Conservation (phyloP, 148 eudicot genomes). For the Vaccinium darrowii region DNA sequence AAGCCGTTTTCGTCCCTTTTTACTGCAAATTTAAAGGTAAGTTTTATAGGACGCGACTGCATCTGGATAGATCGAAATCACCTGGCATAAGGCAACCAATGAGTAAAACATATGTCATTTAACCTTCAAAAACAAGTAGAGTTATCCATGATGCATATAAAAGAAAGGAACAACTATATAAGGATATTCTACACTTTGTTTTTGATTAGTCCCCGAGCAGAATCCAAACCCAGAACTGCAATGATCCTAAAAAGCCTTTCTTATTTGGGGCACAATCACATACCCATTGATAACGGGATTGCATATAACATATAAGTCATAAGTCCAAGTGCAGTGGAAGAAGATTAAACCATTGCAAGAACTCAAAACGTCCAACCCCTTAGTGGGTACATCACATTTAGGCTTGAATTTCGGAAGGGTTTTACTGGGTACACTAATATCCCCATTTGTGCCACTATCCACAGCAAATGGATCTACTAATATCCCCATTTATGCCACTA, state of each 20-base stretch:
- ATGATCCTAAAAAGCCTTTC: conserved; percentile 9
- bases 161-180: neutral
- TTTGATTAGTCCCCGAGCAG: conserved; percentile 20
- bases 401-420: neutral
- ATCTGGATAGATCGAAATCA: conserved; percentile 14
- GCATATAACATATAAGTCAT: conserved; percentile 30
- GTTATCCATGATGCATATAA: neutral
- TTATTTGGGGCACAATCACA: conserved; percentile 24
- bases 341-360: conserved; percentile 47
- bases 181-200: conserved; percentile 20
- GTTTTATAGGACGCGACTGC: conserved; percentile 28
- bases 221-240: conserved; percentile 39
- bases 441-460: too few relatives aligned
- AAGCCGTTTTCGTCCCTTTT: conserved; percentile 24
- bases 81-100: conserved; percentile 12
- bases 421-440: neutral
- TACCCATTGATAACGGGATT: conserved; percentile 36
- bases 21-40: conserved; percentile 23
- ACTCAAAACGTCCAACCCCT: conserved; percentile 10
- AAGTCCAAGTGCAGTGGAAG: conserved; percentile 19
- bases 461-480: too few relatives aligned
- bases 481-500: too few relatives aligned
- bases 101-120: neutral
- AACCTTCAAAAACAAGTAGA: neutral
- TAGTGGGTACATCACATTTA: neutral